Evolutionary conservation across 352 stramenopile species (phyloP), one percentile per base, ranked within the genome.

Genomic region (Phytophthora foliorum): DNA sequence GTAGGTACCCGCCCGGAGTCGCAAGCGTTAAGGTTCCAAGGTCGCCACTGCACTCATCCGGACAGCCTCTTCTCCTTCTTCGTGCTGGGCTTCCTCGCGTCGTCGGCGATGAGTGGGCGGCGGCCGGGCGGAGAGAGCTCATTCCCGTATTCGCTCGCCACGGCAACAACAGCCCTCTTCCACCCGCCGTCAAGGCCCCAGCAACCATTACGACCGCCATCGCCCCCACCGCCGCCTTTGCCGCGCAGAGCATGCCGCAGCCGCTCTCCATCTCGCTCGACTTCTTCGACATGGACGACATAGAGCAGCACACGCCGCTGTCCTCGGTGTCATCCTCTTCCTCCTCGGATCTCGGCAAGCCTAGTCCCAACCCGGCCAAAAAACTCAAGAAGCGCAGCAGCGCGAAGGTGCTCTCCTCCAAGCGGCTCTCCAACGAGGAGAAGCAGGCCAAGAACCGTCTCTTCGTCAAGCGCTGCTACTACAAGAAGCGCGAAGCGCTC

Each of bases 401-500:
- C 56, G 46, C 29, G 32, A 80, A 80, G 45, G 58, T 65, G 29
- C 50, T 71, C 13, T 52, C 67, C 19, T 53, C 67, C 39, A 80
- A 74, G 63, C 72, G 72, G 24, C 62, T 82, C 25, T 81, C 77
- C 1, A 85, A 86, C 53, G 72, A 83, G 21, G 74, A 85, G 45
- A 81, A 86, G 52, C 84, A 82, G n/a, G 78, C 78, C 24, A 89
- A 88, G 62, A 86, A 91, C 60, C 82, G 85, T 27, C 80, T 90
- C 51, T 86, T 90, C 67, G 85, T 90, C 68, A 90, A 91, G 70
- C 80, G 82, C 25, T 90, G 82, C 70, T 93, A 93, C 83, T 93
- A 93, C 80, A 90, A 91, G 67, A 90, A 91, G 55, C 78, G 84
- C 32, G 75, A 82, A 54, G 62, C 70, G 38, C 75, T 82, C 29